Evolutionary conservation across 2,329 filamentous ascomycete species (phyloP).

Genomic region (Rasamsonia emersonii): DNA sequence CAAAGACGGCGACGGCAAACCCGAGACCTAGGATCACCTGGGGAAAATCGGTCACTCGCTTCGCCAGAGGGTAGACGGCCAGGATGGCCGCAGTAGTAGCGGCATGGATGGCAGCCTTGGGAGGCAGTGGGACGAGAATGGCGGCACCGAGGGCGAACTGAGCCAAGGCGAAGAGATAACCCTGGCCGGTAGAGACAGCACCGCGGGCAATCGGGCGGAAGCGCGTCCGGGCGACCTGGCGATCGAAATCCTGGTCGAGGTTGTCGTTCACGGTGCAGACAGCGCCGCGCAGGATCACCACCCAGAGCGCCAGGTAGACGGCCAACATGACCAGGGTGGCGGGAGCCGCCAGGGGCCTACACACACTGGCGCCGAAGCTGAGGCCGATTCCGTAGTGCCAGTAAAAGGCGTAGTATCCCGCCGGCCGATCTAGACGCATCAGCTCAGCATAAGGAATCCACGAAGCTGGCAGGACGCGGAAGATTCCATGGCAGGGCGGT

Average conservation of each 20-base stretch:
- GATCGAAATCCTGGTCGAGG: constrained; percentile 81
- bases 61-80: constrained; percentile 69
- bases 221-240: constrained; percentile 65
- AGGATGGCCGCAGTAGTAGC: constrained; percentile 61
- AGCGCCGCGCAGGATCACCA: constrained; percentile 76
- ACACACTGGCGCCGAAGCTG: constrained; percentile 55
- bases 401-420: constrained; percentile 76
- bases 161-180: constrained; percentile 62
- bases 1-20: constrained; percentile 55
- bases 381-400: constrained; percentile 81
- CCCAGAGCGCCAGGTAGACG: constrained; percentile 66
- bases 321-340: constrained; percentile 50
- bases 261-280: constrained; percentile 87
- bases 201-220: constrained; percentile 72
- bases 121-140: constrained; percentile 43
- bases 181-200: constrained; percentile 64
- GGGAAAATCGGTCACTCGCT: constrained; percentile 79
- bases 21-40: constrained; percentile 75
- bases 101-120: constrained; percentile 44
- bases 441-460: constrained; percentile 33
- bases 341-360: constrained; percentile 50
- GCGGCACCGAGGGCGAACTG: constrained; percentile 35
- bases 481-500: no score
- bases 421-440: constrained; percentile 72
- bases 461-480: not conserved